These are phyloP conservation scores for Sisymbrium altissimum DNA, from an alignment of 345 rosid genomes.

Conservation along the genomic window DNA sequence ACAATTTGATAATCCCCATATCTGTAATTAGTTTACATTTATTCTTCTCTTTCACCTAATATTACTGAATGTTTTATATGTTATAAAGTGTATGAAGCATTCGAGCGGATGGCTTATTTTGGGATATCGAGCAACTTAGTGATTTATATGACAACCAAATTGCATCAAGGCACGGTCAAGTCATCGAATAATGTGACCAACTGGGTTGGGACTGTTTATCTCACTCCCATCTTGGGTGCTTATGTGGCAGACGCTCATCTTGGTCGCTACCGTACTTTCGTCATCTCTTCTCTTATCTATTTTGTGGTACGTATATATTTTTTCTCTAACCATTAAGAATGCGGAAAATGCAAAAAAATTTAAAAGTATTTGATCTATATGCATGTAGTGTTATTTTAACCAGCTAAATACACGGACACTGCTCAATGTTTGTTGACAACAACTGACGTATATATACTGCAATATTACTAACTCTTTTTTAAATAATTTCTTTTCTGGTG, in stretches of 20 bases:
- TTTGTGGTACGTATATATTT: constrained; percentile 41
- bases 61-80: neutral
- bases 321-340: neutral
- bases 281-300: constrained; percentile 51
- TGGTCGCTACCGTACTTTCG: constrained; percentile 83
- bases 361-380: neutral
- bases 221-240: constrained; percentile 84
- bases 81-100: constrained; percentile 38
- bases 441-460: too few species aligned
- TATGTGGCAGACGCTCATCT: constrained; percentile 84
- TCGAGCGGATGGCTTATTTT: constrained; percentile 82
- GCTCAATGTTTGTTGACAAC: too few species aligned
- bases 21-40: too few species aligned
- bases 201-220: constrained; percentile 86
- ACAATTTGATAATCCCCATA: neutral
- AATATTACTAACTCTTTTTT: neutral
- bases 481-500: too few species aligned
- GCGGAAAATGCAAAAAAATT: too few species aligned
- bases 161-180: constrained; percentile 77
- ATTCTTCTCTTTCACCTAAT: too few species aligned
- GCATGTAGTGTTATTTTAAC: neutral
- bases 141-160: constrained; percentile 65
- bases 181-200: constrained; percentile 91
- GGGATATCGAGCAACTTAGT: constrained; percentile 82
- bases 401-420: too few species aligned